These are phyloP conservation scores for Vigna reflexopilosa DNA, from an alignment of 306 rosid species.

Conservation along the genomic window DNA sequence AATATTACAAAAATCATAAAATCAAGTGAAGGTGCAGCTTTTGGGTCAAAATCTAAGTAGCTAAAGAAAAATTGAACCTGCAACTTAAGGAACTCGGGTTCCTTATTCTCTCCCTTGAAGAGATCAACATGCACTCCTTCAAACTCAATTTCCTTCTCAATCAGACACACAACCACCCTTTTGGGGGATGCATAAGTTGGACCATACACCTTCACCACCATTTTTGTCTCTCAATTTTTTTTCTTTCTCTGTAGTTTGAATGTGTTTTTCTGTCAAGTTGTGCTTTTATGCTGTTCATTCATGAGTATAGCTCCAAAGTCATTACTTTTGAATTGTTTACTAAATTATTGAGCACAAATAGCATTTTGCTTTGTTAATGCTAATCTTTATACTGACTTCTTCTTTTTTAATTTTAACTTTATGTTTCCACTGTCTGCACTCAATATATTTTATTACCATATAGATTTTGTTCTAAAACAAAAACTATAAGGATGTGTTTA, in stretches of 20 bases:
- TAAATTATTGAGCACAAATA: no score
- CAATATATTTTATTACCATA: no score
- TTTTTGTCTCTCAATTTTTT: neutral
- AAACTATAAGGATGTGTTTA: no score
- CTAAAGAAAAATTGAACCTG: constrained; percentile 45
- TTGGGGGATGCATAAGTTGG: constrained; percentile 53
- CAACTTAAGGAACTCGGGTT: constrained; percentile 60
- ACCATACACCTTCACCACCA: constrained; percentile 64
- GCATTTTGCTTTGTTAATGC: no score
- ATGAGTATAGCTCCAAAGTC: neutral
- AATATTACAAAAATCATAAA: neutral
- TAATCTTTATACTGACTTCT: no score
- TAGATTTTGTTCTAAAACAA: no score
- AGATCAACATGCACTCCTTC: constrained; percentile 51
- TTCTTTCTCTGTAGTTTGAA: neutral
- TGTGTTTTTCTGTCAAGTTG: neutral
- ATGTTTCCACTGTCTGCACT: no score
- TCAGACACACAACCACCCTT: constrained; percentile 55
- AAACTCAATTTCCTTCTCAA: constrained; percentile 63
- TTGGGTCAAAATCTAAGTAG: no score
- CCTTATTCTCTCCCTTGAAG: constrained; percentile 54
- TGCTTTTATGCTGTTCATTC: neutral
- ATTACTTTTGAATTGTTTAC: neutral
- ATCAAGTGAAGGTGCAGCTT: neutral
- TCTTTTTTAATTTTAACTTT: no score